Base-by-base conservation (phyloP, 345 rosid species). In the Populus pruinosa region DNA sequence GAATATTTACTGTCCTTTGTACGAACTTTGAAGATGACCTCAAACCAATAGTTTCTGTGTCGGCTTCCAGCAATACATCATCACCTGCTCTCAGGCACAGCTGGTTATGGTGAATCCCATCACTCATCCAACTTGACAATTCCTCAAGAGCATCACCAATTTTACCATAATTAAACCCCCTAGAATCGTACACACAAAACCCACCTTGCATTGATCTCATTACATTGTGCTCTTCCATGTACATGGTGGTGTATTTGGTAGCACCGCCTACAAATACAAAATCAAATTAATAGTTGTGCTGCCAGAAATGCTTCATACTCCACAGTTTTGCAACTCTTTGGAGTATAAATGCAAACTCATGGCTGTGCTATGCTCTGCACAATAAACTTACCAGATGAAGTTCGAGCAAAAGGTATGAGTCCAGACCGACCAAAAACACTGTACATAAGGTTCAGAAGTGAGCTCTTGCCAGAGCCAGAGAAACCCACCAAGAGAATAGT, bases 361-460 rank as follows among this genome's bases (percentile, higher is more conserved):
- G 35, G 25, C 7, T 73, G 44, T 39, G 53, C 18, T 5, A 36
- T 41, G 67, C 67, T 14, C 35, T 69, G 67, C 18, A 47, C 23
- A 25, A 6, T 44, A 38, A 7, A 38, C 64, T 81, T 79, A 88
- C 92, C 89, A 14, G 86, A 76, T 14, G 88, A 84, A 44, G 92
- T 88, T 76, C 74, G 89, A 43, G 92, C 90, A 56, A 88, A 90
- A 25, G 87, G 88, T 23, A 90, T 67, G 67, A 86, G 77, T 61
- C 91, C 90, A 33, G 88, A 80, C 2, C 90, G 87, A 76, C 94
- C 89, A 38, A 89, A 87, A 77, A 88, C 86, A 39, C 94, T 88
- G 80, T 88, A 90, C 92, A 90, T 87, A 21, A 90, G 87, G 73
- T 89, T 90, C 14, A 88, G 65, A 36, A 90, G 87, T 31, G 94